phyloP scores from a whole-genome alignment of 176 grass and related monocot species.

The Panicum miliaceum region DNA sequence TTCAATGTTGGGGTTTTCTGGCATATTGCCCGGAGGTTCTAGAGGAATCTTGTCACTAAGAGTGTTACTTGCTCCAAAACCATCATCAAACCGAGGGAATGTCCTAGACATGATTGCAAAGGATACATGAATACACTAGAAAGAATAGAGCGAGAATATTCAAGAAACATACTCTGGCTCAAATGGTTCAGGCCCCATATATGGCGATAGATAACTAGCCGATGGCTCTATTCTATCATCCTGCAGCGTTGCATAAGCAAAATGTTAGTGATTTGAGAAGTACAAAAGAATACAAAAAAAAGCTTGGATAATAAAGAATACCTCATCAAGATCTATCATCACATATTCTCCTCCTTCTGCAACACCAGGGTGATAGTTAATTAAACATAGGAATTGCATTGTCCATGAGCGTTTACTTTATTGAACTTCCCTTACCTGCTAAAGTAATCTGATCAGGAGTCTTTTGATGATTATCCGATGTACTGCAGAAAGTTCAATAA shows the following conservation, averaged over 20 bases:
- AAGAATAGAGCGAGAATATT: constrained; percentile 1
- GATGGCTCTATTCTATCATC: constrained; percentile 44
- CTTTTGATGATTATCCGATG: constrained; percentile 58
- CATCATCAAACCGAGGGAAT: constrained; percentile 53
- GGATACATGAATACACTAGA: constrained; percentile 1
- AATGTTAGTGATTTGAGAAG: not conserved
- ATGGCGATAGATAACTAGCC: constrained; percentile 31
- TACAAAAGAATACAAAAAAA: constrained; percentile 8
- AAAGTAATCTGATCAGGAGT: constrained; percentile 78
- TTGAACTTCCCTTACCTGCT: constrained; percentile 47
- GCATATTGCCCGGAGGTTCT: constrained; percentile 36
- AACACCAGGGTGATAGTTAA: constrained; percentile 21
- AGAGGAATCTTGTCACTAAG: constrained; percentile 8
- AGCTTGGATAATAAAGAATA: constrained; percentile 35
- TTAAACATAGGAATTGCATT: constrained; percentile 24
- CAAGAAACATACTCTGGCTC: constrained; percentile 55
- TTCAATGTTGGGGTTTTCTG: constrained; percentile 17
- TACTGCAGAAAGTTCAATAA: constrained; percentile 51
- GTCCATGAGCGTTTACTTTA: constrained; percentile 19
- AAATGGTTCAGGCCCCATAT: constrained; percentile 36
- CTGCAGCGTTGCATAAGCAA: constrained; percentile 37
- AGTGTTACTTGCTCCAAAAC: constrained; percentile 37
- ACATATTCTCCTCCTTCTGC: constrained; percentile 61
- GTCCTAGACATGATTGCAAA: constrained; percentile 52
- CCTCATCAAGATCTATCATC: constrained; percentile 65